phyloP scores from a whole-genome alignment of 768 basidiomycete genomes.

The Candolleomyces eurysporus region DNA sequence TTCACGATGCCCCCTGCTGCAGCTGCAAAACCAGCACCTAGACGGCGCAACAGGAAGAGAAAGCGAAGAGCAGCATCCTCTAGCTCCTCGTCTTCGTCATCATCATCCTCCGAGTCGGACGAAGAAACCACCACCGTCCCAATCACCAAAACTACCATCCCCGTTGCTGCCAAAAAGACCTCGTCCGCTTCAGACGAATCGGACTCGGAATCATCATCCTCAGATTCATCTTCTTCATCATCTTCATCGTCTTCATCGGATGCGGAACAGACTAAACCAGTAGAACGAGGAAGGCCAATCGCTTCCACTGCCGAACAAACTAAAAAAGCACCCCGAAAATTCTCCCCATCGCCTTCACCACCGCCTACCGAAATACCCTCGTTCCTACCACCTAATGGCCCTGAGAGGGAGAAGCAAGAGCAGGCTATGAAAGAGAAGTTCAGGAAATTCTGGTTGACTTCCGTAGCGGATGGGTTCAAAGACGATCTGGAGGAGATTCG shows the following conservation, averaged over 20 bases:
- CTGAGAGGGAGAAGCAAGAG: slow-evolving; percentile 39
- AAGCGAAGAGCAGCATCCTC: slow-evolving; percentile 49
- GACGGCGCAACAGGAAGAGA: slow-evolving; percentile 52
- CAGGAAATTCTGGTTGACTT: slow-evolving; percentile 84
- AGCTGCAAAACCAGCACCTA: slow-evolving; percentile 30
- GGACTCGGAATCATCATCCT: slow-evolving; percentile 17
- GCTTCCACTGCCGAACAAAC: slow-evolving; percentile 4
- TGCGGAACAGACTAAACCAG: slow-evolving; percentile 4
- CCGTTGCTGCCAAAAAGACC: slow-evolving; percentile 9
- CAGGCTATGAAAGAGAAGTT: slow-evolving; percentile 63
- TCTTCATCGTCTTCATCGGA: slow-evolving; percentile 24
- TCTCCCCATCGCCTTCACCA: slow-evolving; percentile 46
- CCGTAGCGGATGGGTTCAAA: slow-evolving; percentile 77
- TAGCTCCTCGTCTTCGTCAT: slow-evolving; percentile 41
- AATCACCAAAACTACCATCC: slow-evolving; percentile 7
- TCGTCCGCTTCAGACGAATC: not conserved
- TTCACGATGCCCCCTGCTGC: slow-evolving; percentile 22
- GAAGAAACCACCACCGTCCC: slow-evolving; percentile 14
- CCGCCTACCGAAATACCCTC: slow-evolving; percentile 51
- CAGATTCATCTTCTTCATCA: slow-evolving; percentile 23
- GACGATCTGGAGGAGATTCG: slow-evolving; percentile 83
- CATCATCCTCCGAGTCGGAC: slow-evolving; percentile 36
- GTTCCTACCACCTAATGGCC: slow-evolving; percentile 44
- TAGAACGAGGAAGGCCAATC: slow-evolving; percentile 6
- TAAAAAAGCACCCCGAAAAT: slow-evolving; percentile 19